phyloP scores from a whole-genome alignment of 495 filamentous ascomycete species.

The Hypoxylon fragiforme region DNA sequence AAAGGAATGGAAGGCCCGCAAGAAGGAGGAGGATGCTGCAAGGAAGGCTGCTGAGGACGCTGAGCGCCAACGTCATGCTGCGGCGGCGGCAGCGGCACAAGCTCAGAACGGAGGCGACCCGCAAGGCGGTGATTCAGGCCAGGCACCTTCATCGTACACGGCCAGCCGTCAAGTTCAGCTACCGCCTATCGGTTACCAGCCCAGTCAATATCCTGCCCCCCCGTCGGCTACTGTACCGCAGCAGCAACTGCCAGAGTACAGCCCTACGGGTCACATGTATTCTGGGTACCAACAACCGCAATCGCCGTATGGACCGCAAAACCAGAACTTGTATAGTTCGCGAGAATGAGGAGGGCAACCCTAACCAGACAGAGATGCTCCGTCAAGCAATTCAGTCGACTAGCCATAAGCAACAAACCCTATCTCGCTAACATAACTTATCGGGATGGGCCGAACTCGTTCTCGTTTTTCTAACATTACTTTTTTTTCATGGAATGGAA shows the following conservation, averaged over 20 bases:
- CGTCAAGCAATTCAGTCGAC: too few species aligned
- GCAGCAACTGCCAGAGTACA: constrained; percentile 65
- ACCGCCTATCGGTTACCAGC: constrained; percentile 83
- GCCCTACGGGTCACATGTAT: constrained; percentile 51
- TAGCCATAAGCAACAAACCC: too few species aligned
- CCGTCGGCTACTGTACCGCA: constrained; percentile 62
- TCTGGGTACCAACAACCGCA: constrained; percentile 64
- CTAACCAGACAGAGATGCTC: constrained; percentile 1
- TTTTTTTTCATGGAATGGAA: constrained; percentile 13
- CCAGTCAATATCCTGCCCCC: constrained; percentile 69
- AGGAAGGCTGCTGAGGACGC: constrained; percentile 93
- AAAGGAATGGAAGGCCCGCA: constrained; percentile 98
- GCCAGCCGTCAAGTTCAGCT: constrained; percentile 67
- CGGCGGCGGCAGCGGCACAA: constrained; percentile 54
- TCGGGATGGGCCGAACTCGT: constrained; percentile 5
- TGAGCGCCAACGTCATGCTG: constrained; percentile 66
- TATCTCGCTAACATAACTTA: not conserved
- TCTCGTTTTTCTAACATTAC: not conserved
- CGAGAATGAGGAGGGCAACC: constrained; percentile 54
- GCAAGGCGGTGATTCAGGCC: constrained; percentile 48
- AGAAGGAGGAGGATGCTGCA: constrained; percentile 94
- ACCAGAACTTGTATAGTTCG: constrained; percentile 74
- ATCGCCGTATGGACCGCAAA: constrained; percentile 73
- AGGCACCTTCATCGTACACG: constrained; percentile 63
- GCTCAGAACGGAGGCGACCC: constrained; percentile 41